Percentiles rank a stretch among this genome's conserved stretches.
Conservation (phyloP, 257 asterid genomes). For the Striga asiatica region DNA sequence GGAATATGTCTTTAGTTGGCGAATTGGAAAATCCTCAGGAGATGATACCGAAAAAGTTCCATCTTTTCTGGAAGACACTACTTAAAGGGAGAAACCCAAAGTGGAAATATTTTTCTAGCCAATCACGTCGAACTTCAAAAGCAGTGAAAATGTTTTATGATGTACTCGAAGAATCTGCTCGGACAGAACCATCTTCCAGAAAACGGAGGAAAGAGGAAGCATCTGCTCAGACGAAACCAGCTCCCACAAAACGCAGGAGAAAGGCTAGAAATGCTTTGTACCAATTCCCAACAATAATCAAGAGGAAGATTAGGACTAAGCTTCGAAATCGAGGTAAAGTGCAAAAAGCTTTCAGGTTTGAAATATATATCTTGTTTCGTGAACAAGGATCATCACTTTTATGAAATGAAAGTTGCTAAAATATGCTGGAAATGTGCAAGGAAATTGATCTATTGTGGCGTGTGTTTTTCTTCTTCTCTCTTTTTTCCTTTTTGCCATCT, state of each 20-base stretch:
- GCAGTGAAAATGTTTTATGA: slow-evolving; percentile 6
- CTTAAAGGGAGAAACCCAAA: slow-evolving; percentile 35
- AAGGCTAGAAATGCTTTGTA: slow-evolving; percentile 6
- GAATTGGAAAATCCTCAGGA: slow-evolving; percentile 25
- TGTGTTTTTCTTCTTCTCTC: too few relatives aligned
- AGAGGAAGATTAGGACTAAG: slow-evolving; percentile 7
- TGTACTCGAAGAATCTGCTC: slow-evolving; percentile 10
- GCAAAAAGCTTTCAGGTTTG: slow-evolving; percentile 18
- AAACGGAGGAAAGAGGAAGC: too few relatives aligned
- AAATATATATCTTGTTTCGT: background rate
- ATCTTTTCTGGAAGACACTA: slow-evolving; percentile 40
- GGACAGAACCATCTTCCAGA: slow-evolving; percentile 11
- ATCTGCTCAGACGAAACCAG: too few relatives aligned
- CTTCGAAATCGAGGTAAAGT: background rate
- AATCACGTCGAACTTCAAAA: slow-evolving; percentile 23
- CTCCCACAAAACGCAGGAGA: slow-evolving; percentile 18
- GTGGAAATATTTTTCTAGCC: slow-evolving; percentile 31
- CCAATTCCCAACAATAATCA: background rate
- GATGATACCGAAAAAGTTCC: slow-evolving; percentile 22
- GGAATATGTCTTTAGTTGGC: slow-evolving; percentile 30
- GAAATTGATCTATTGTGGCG: background rate
- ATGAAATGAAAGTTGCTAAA: background rate
- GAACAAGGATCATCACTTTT: background rate
- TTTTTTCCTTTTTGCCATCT: too few relatives aligned
- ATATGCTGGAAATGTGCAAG: background rate